phyloP scores from a whole-genome alignment of 192 early-diverging fungal species.

The Backusella luteola region DNA sequence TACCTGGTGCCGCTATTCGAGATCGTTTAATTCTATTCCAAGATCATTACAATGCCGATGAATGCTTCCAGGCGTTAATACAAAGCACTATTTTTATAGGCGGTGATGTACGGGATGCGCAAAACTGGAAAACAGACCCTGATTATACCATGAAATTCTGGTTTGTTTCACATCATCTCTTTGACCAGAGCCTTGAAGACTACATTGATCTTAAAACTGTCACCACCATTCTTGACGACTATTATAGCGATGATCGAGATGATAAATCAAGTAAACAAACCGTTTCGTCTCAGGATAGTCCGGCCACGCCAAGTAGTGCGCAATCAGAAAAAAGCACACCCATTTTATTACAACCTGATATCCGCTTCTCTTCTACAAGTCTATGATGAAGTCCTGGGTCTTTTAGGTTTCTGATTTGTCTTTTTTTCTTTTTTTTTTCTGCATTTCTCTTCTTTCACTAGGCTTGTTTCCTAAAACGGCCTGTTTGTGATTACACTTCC shows the following conservation, averaged over 20 bases:
- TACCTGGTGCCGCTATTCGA: constrained; percentile 26
- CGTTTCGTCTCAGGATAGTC: not conserved
- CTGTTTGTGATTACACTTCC: not conserved
- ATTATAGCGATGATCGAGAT: constrained; percentile 1
- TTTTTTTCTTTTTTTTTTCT: not conserved
- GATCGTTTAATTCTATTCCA: constrained; percentile 37
- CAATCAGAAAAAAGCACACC: not conserved
- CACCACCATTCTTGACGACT: not conserved
- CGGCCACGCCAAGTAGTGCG: not conserved
- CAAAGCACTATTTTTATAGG: constrained; percentile 23
- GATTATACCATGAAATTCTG: constrained; percentile 24
- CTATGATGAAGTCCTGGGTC: not conserved
- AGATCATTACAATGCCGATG: constrained; percentile 30
- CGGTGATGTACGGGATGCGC: constrained; percentile 20
- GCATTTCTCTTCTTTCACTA: not conserved
- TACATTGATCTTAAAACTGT: not conserved
- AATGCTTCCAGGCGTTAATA: constrained; percentile 24
- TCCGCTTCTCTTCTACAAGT: not conserved
- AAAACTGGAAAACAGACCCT: constrained; percentile 24
- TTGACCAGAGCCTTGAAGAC: constrained; percentile 6
- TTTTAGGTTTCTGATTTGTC: too few relatives aligned
- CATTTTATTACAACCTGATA: not conserved
- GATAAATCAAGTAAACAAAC: not conserved
- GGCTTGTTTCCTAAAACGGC: not conserved
- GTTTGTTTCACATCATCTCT: constrained; percentile 28